Evolutionary conservation across 805 yeast genomes (phyloP).

Genomic region (Cyberlindnera galapagoensis): DNA sequence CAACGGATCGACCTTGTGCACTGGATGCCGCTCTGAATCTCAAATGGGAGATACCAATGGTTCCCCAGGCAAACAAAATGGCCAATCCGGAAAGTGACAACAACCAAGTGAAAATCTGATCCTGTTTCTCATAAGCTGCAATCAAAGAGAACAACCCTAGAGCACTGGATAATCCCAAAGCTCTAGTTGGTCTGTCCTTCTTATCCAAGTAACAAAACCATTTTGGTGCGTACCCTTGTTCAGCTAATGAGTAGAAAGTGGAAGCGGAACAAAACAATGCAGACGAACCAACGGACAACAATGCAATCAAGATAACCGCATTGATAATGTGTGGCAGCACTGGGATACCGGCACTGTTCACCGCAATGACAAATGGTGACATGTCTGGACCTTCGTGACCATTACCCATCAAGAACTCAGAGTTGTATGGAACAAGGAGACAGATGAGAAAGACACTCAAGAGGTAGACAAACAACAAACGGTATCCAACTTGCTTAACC

Average conservation of each 20-base stretch:
- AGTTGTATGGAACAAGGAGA: conserved; percentile 46
- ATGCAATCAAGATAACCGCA: conserved; percentile 58
- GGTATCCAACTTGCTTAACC: conserved; percentile 48
- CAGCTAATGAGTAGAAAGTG: conserved; percentile 47
- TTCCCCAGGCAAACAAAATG: conserved; percentile 56
- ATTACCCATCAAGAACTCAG: conserved; percentile 37
- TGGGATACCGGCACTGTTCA: conserved; percentile 44
- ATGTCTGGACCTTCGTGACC: conserved; percentile 36
- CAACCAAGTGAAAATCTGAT: conserved; percentile 57
- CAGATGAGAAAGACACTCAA: conserved; percentile 42
- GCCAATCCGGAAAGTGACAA: conserved; percentile 56
- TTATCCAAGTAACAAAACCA: conserved; percentile 45
- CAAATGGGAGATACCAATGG: conserved; percentile 48
- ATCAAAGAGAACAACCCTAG: conserved; percentile 58
- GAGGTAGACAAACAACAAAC: conserved; percentile 45
- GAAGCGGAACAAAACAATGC: conserved; percentile 44
- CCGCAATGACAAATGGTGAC: conserved; percentile 67
- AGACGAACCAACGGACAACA: conserved; percentile 51
- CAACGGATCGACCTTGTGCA: conserved; percentile 41
- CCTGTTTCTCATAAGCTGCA: conserved; percentile 53
- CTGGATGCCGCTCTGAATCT: conserved; percentile 53
- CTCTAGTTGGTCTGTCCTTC: conserved; percentile 53
- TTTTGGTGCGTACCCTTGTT: conserved; percentile 56
- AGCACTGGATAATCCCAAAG: conserved; percentile 41
- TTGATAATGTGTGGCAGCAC: conserved; percentile 59